Evolutionary conservation across 208 protist genomes (phyloP).

Genomic region (Wallacemonas sp.): DNA sequence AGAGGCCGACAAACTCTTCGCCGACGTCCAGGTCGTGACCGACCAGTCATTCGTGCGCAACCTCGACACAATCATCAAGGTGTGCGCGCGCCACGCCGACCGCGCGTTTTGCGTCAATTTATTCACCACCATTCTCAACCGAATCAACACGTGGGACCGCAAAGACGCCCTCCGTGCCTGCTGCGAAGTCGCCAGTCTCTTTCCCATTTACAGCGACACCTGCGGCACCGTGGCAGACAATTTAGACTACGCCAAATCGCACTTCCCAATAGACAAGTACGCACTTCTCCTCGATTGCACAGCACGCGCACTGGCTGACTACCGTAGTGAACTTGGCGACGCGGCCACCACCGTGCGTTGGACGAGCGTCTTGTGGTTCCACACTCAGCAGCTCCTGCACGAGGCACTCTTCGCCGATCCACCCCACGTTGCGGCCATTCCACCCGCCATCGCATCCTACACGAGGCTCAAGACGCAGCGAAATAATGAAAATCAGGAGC

Average conservation of each 20-base stretch:
- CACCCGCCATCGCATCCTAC: conserved; percentile 1
- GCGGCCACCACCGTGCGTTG: background rate
- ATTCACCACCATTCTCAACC: conserved; percentile 17
- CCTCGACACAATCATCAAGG: conserved; percentile 25
- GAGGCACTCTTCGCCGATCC: background rate
- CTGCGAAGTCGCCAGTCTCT: background rate
- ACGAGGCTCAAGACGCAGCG: conserved; percentile 1
- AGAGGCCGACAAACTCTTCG: conserved; percentile 28
- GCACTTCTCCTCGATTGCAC: conserved; percentile 3
- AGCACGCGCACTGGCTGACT: background rate
- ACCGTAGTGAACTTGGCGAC: background rate
- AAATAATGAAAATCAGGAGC: too few relatives aligned
- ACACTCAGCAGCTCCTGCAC: background rate
- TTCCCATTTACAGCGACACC: conserved; percentile 6
- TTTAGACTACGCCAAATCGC: background rate
- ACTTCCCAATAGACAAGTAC: conserved; percentile 2
- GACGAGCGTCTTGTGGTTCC: background rate
- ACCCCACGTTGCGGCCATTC: background rate
- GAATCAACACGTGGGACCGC: conserved; percentile 22
- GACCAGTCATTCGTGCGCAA: conserved; percentile 34
- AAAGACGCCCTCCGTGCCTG: conserved; percentile 21
- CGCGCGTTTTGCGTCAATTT: conserved; percentile 19
- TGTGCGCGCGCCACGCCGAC: conserved; percentile 22
- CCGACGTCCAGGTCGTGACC: conserved; percentile 27
- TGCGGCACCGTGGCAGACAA: conserved; percentile 1